phyloP scores from a whole-genome alignment of 306 rosid species.

The Acacia crassicarpa region DNA sequence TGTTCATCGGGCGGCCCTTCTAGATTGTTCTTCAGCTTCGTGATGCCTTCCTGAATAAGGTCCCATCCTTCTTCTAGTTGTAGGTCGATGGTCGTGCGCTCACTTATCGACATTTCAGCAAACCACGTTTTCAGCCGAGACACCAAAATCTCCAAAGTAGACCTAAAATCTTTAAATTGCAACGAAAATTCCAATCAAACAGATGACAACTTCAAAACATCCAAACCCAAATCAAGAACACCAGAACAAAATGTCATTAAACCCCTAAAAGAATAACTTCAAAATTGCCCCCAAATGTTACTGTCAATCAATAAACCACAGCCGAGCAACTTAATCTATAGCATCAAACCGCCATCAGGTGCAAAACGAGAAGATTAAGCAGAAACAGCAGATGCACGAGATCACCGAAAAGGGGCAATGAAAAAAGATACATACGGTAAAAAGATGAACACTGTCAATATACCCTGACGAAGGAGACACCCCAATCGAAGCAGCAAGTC shows the following conservation, averaged over 20 bases:
- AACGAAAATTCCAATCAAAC: neutral
- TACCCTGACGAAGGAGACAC: neutral
- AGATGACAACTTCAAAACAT: neutral
- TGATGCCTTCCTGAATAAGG: constrained; percentile 35
- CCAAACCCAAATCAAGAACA: neutral
- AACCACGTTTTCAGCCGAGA: neutral
- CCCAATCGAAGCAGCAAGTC: neutral
- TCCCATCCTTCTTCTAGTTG: constrained; percentile 37
- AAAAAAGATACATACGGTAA: neutral
- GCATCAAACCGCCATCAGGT: neutral
- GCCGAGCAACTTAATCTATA: neutral
- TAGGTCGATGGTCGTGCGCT: constrained; percentile 28
- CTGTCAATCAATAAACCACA: neutral
- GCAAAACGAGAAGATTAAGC: neutral
- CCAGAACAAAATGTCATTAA: neutral
- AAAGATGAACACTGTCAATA: neutral
- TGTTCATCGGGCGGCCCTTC: constrained; percentile 37
- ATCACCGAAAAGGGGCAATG: neutral
- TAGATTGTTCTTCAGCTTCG: constrained; percentile 37
- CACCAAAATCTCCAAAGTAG: constrained; percentile 5
- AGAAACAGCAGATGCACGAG: neutral
- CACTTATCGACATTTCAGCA: constrained; percentile 8
- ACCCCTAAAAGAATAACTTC: neutral
- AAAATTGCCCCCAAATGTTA: neutral
- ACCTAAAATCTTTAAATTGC: neutral